Evolutionary conservation across 2,329 filamentous ascomycete genomes (phyloP), one percentile per base, ranked within the genome.

Genomic region (Ambrosiella beaveri): DNA sequence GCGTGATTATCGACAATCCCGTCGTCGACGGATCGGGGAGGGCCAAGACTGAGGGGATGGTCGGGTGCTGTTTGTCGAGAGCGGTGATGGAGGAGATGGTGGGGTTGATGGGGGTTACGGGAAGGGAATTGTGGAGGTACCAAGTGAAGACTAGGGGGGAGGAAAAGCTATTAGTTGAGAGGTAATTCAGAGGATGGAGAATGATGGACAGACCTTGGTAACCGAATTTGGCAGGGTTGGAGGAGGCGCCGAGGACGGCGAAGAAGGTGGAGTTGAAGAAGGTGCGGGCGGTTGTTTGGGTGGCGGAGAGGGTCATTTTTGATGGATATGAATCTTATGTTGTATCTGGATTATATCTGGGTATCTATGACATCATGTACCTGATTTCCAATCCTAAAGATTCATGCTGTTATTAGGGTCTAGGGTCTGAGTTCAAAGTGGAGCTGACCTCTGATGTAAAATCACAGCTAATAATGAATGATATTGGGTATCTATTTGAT

Each of bases 181-280:
- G 12, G 49, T 47, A 17, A 51, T 11, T 4, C n/a, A 12, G 39
- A 38, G 49, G 27, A 44, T 40, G 17, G 45, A 15, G n/a, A 54
- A 44, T 27, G 37, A 35, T n/a, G 17, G 40, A 66, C 73, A 59
- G 70, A 90, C 89, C 82, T 74, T 88, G 90, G 70, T 95, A 85
- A 27, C 93, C 91, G 66, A 86, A 96, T 70, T 95, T 96, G 67
- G 76, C 74, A 45, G 85, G 75, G 71, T 95, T 88, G 56, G 86
- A 86, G 68, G 85, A 91, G 41, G 91, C 91, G 65, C 91, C 91
- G 17, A 90, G 88, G 36, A 96, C 91, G 60, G 91, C 90, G 69
- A 91, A 95, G 63, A 78, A 75, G 35, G 84, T 80, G 7, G 84
- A 85, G 2, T 80, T 76, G 73, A 96, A 95, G 76, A 96, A 96